Base-by-base conservation (phyloP, 345 rosid species). In the Pistacia integerrima region DNA sequence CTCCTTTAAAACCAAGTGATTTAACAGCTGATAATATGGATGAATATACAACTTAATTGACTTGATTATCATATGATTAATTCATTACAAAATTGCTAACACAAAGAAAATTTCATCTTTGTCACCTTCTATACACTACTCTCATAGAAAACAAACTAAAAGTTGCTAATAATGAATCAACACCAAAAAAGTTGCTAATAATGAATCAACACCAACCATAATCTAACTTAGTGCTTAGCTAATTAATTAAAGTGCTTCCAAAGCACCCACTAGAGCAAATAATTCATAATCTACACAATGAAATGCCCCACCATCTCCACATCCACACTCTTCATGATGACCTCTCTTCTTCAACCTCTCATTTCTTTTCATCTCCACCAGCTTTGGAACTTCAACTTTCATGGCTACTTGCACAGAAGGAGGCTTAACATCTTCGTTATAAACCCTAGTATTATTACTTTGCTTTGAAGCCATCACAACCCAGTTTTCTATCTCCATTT, bases 401-500 rank as follows among this genome's bases (percentile, higher is more conserved):
- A 84, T 82, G 16, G 77, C 81, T 38, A 90, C 70, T 63, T 76
- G 80, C 64, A 87, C 54, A 3, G 87, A 82, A 66, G 90, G 90
- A 74, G 87, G 85, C 80, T 85, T 85, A 11, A 72, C 61, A 11
- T 63, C 78, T 35, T 60, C 79, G 44, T 56, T 78, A 54, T 30
- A 64, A 66, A 73, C 77, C 68, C 69, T 46, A 5, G 3, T n/a
- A 10, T 67, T 11, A 14, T 55, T 74, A 7, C 74, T 77, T 41
- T 41, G 46, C 35, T 13, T 63, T 4, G 85, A 52, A 48, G 38
- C 77, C 81, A 87, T 75, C 46, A 60, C 52, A 2, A 86, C 82
- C 91, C 91, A 90, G 20, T 66, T 81, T 51, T 87, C 87, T 30
- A 90, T 75, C 55, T 81, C 89, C 90, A 86, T 75, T 8, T 81